Conservation (phyloP, 108 stramenopile species). For the Pseudonitzschia multiseries region DNA sequence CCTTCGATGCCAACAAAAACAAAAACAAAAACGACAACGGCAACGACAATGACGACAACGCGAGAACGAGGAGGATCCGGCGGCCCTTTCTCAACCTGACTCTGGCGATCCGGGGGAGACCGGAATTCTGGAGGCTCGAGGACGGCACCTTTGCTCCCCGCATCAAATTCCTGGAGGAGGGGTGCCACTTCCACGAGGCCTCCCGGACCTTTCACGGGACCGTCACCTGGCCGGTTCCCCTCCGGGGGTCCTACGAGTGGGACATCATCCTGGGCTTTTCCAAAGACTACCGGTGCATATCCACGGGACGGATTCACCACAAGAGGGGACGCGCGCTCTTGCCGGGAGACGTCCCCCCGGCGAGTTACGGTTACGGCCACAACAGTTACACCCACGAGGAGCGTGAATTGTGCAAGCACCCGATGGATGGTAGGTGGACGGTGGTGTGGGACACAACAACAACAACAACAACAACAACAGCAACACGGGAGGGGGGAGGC, state of each 20-base stretch:
- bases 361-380: too few relatives aligned
- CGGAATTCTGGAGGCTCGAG: slow-evolving; percentile 27
- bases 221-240: slow-evolving; percentile 15
- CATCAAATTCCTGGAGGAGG: slow-evolving; percentile 32
- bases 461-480: too few relatives aligned
- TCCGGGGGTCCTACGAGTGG: slow-evolving; percentile 36
- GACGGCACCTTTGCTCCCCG: slow-evolving; percentile 14
- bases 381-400: slow-evolving; percentile 17
- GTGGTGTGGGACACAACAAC: slow-evolving; percentile 41
- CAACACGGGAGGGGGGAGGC: neutral
- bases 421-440: slow-evolving; percentile 59
- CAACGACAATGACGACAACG: too few relatives aligned
- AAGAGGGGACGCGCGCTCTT: slow-evolving; percentile 21
- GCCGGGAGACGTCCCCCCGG: slow-evolving; percentile 4
- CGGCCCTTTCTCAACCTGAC: slow-evolving; percentile 30
- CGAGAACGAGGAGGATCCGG: too few relatives aligned
- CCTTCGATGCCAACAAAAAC: slow-evolving; percentile 2
- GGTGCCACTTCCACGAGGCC: slow-evolving; percentile 48
- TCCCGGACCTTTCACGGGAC: slow-evolving; percentile 63
- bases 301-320: slow-evolving; percentile 37
- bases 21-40: too few relatives aligned
- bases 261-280: slow-evolving; percentile 56
- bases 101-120: slow-evolving; percentile 13
- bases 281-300: slow-evolving; percentile 46
- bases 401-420: slow-evolving; percentile 28